These are phyloP conservation scores for Candida peoriensis DNA, from an alignment of 805 yeast species.

Conservation along the genomic window DNA sequence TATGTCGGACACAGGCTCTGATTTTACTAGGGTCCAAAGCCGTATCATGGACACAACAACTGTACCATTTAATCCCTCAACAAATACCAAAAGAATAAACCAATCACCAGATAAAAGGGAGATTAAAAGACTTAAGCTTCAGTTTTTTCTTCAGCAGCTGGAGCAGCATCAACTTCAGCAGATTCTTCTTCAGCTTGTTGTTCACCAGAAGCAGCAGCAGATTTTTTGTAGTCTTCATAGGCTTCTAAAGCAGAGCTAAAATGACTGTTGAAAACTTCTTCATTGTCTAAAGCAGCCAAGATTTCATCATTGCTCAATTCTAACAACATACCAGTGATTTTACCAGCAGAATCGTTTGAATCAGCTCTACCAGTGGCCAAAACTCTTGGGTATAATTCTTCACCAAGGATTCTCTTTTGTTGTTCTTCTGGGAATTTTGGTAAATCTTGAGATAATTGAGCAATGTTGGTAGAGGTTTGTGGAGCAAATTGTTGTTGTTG, in stretches of 20 bases:
- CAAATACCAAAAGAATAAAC: neutral
- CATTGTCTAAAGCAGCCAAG: constrained; percentile 83
- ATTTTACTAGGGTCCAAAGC: too few relatives aligned
- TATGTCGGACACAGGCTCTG: too few relatives aligned
- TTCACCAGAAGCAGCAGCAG: constrained; percentile 9
- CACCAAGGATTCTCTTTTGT: constrained; percentile 97
- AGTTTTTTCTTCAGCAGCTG: constrained; percentile 14
- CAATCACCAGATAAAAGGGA: too few relatives aligned
- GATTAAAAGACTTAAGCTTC: constrained; percentile 9
- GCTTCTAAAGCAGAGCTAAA: constrained; percentile 93
- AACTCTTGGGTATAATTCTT: constrained; percentile 92
- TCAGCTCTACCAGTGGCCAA: constrained; percentile 80
- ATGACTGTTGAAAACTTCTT: constrained; percentile 81
- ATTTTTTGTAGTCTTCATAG: constrained; percentile 80
- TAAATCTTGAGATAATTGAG: constrained; percentile 53
- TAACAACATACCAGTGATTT: constrained; percentile 97
- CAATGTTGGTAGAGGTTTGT: constrained; percentile 25
- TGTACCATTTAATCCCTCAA: too few relatives aligned
- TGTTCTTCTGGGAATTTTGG: constrained; percentile 75
- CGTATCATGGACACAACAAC: too few relatives aligned
- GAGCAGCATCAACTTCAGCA: constrained; percentile 10
- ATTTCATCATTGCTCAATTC: constrained; percentile 93
- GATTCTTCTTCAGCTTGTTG: too few relatives aligned
- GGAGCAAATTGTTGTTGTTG: too few relatives aligned
- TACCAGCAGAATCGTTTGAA: constrained; percentile 95